Base-by-base conservation (phyloP, 306 rosid genomes). In the Vigna reflexopilosa region DNA sequence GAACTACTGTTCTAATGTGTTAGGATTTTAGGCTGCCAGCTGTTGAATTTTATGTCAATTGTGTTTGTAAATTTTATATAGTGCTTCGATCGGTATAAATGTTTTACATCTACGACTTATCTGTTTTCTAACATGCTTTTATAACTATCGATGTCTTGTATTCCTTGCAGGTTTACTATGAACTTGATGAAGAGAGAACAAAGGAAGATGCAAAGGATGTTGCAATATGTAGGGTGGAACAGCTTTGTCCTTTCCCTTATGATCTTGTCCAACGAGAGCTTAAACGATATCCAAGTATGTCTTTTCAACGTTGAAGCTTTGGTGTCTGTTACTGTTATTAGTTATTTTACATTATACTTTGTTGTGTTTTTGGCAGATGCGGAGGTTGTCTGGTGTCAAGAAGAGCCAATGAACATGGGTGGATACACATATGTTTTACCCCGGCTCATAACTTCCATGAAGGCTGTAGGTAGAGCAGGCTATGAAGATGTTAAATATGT, bases 321-420 rank as follows among this genome's bases (percentile, higher is more conserved):
- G 64, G 22, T 19, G 36, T 42, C 17, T 11, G n/a, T 19, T 67
- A 42, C 52, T 0, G 17, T 42, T 38, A 9, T 17, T 67, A 42
- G 67, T 67, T 49, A 42, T 48, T 57, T 45, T n/a, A 47, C 58
- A 26, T 65, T 16, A 13, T 65, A 2, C 2, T 66, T 10, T 79
- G 20, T 72, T 80, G 15, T 72, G 72, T 70, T 85, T 85, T 22
- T 71, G 66, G 70, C 75, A 95, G 98, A 95, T 81, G 98, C 97
- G 19, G 98, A 95, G 84, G 50, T 89, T 67, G 96, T 91, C 14
- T 95, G 98, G 98, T 95, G 98, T 79, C 98, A 95, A 82, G 98
- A 95, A 82, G 98, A 95, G 83, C 92, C 98, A 36, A 91, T 95
- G 97, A 95, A 92, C 88, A 92, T 95, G 97, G 98, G 98, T 56